These are phyloP conservation scores for Teratosphaeria pseudoeucalypti DNA, from an alignment of 2,329 filamentous ascomycete species.

Conservation along the genomic window DNA sequence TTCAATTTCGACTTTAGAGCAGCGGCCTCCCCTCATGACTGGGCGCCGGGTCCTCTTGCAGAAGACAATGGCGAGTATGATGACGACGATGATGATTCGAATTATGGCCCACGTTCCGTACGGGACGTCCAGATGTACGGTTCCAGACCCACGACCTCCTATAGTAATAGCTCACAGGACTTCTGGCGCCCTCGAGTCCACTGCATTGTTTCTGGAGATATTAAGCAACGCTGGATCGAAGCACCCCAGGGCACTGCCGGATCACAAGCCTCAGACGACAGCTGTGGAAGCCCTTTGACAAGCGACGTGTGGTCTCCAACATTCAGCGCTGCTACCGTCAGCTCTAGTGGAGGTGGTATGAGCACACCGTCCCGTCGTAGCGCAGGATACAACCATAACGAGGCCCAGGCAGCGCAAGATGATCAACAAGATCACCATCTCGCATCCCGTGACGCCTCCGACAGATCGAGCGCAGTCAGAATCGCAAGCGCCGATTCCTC, in stretches of 20 bases:
- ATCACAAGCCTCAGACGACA: not conserved
- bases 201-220: not conserved
- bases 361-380: slow-evolving; percentile 18
- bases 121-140: slow-evolving; percentile 15
- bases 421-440: slow-evolving; percentile 1
- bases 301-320: slow-evolving; percentile 18
- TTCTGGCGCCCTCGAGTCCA: not conserved
- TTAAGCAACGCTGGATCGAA: not conserved
- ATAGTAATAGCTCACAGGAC: not conserved
- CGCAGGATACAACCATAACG: slow-evolving; percentile 5
- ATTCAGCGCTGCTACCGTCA: slow-evolving; percentile 24
- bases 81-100: slow-evolving; percentile 1
- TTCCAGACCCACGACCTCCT: slow-evolving; percentile 2
- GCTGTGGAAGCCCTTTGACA: not conserved
- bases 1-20: not conserved
- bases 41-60: not conserved
- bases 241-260: not conserved
- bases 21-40: not conserved
- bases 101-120: slow-evolving; percentile 7
- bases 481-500: not conserved
- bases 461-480: slow-evolving; percentile 4
- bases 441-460: slow-evolving; percentile 1
- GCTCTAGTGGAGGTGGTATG: slow-evolving; percentile 16
- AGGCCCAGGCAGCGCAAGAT: not conserved
- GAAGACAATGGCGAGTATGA: slow-evolving; percentile 1